Base-by-base conservation (phyloP, 2,329 filamentous ascomycete species). In the Cytospora leucostoma region DNA sequence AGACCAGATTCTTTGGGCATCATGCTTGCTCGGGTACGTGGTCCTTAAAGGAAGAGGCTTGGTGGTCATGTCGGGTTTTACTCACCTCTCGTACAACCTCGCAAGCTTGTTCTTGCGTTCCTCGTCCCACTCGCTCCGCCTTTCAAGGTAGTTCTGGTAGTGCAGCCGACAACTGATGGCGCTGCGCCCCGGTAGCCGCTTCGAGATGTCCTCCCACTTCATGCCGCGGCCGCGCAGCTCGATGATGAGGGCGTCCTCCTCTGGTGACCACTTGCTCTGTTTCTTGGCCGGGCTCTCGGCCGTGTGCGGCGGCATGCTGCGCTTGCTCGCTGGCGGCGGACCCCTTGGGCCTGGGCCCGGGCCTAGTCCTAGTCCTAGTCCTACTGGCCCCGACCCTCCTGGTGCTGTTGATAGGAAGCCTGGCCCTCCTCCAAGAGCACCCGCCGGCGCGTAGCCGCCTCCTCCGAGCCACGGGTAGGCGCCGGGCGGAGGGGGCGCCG, bases 181-280 rank as follows among this genome's bases (percentile, higher is more conserved):
- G 76, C 93, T 97, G 70, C 95, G 87, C 66, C 94, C 94, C 3
- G 93, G 93, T 56, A 98, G 80, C 61, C 89, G 86, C 79, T 94
- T 96, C 66, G 92, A 96, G 71, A 98, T 97, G 76, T 98, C 94
- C 74, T 98, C 94, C 95, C 94, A 98, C 74, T 98, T 98, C 92
- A 97, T 97, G 10, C 92, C 91, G 70, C 88, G 88, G 44, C 92
- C 92, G 63, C 94, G 87, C 66, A 98, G 84, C 75, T 96, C 91
- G 71, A 97, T 97, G 70, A 97, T 97, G 56, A 95, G 80, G n/a
- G 90, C 87, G 76, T 98, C 93, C 75, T 98, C 94, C 66, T 97
- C 92, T 0, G 90, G 83, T 6, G 92, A 96, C 95, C 95, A 98
- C 77, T 98, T 98, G 73, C 92, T 96, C 76, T 97, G 93, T 78